phyloP scores from a whole-genome alignment of 208 protist genomes.

The Acanthamoeba triangularis region DNA sequence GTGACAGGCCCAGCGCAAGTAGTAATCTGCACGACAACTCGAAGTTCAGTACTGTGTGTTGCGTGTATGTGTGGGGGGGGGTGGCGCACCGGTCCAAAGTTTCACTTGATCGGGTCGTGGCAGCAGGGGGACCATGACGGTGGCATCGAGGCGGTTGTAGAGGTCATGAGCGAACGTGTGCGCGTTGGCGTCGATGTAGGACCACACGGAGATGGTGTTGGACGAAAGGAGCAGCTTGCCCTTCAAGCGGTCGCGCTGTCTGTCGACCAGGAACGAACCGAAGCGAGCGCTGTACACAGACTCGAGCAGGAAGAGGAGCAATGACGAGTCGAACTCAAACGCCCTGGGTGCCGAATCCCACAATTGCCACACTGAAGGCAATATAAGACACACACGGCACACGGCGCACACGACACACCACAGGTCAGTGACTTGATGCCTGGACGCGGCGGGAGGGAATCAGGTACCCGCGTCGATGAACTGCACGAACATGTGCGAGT shows the following conservation, averaged over 20 bases:
- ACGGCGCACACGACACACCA: too few relatives aligned
- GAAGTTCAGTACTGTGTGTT: background rate
- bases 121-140: background rate
- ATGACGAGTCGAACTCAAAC: conserved; percentile 25
- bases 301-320: conserved; percentile 54
- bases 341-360: background rate
- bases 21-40: background rate
- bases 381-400: background rate
- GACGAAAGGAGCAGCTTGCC: background rate
- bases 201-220: conserved; percentile 32
- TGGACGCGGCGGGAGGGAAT: background rate
- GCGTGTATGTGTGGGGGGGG: background rate
- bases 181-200: background rate
- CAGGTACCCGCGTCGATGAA: conserved; percentile 33
- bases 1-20: background rate
- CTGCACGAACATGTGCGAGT: conserved; percentile 61
- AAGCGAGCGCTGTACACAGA: conserved; percentile 38
- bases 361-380: conserved; percentile 6
- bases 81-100: conserved; percentile 11
- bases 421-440: background rate
- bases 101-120: background rate
- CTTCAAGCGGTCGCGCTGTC: background rate
- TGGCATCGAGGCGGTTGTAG: background rate
- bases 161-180: background rate
- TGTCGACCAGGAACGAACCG: conserved; percentile 27